Base-by-base conservation (phyloP, 1,284 basidiomycete species). In the Papiliotrema terrestris region DNA sequence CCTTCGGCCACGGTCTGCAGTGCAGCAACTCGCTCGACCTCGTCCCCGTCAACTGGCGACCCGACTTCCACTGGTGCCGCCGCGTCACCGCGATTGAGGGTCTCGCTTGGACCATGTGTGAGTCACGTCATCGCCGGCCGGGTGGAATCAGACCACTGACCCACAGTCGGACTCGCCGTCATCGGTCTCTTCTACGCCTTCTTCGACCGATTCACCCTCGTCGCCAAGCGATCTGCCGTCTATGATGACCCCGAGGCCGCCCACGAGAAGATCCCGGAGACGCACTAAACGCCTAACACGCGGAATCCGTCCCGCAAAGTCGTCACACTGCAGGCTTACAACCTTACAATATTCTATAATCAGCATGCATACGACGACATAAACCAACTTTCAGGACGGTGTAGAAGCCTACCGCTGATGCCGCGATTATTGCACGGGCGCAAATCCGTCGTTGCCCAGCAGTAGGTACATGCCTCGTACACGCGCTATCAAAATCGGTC, bases 1-100 rank as follows among this genome's bases (percentile, higher is more conserved):
- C 71, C 35, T 73, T 69, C 60, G 71, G 71, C 17, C 70, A 72
- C 62, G 67, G 66, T 32, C 57, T 68, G 41, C 67, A 70, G 56
- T 73, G 71, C 63, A 56, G 58, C 39, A 65, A 71, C 52, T 59
- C 63, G 36, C 50, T 56, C 45, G 57, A 55, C 15, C 22, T 39
- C 14, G 71, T 73, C 62, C 54, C 67, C 8, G 54, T 38, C 2
- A 51, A 59, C 29, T 73, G 56, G 55, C 57, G 51, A 23, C 62
- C 63, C 9, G 71, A 61, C 55, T 50, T 64, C 36, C 8, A 35
- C 43, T 55, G 69, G 45, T 73, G 71, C 57, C 54, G 61, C 11
- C 55, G 66, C 38, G 55, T 68, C 25, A 67, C 63, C 26, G 65
- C 66, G 46, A 71, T 71, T 43, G 55, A 56, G 45, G 70, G 65